Base-by-base conservation (phyloP, 1,284 basidiomycete species). In the Athelia sp. region DNA sequence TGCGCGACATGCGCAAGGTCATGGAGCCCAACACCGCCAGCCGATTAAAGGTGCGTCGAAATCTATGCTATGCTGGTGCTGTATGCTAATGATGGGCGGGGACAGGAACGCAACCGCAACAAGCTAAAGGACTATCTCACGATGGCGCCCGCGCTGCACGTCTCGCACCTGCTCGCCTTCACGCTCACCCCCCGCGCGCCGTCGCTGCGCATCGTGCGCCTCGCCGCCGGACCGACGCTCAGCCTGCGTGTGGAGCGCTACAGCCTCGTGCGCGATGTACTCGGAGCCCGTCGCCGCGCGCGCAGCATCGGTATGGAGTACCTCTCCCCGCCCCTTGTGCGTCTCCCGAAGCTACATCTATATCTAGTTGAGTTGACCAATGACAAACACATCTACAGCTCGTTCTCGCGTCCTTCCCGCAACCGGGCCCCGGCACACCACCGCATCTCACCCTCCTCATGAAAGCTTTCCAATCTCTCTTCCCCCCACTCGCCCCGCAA, bases 21-120 rank as follows among this genome's bases (percentile, higher is more conserved):
- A 93, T 99, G 91, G 97, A 99, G 68, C 97, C 97, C 52, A 94
- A 98, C 66, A 99, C 97, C 18, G 97, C 96, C 4, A 87, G 86
- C 52, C 79, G 95, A 46, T 78, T 99, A 17, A 84, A 75, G 70
- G 93, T 94, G 58, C 55, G n/a, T 82, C 73, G 23, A 43, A 24
- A 9, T 46, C 48, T 55, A 43, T 36, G 8, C 31, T 1, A n/a
- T n/a, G 34, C 1, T 18, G n/a, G 32, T 43, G 29, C 24, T 45
- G 22, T 32, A 45, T 26, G 23, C 29, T 21, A n/a, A n/a, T n/a
- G n/a, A n/a, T n/a, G n/a, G n/a, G n/a, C n/a, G n/a, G n/a, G n/a
- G n/a, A n/a, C 64, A 96, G 90, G 96, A 99, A 78, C 79, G 95
- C 35, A 85, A 85, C 52, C 80, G 89, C 46, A 98, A 98, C 64